Conservation (phyloP, 495 filamentous ascomycete species). For the Emericellopsis terricola region DNA sequence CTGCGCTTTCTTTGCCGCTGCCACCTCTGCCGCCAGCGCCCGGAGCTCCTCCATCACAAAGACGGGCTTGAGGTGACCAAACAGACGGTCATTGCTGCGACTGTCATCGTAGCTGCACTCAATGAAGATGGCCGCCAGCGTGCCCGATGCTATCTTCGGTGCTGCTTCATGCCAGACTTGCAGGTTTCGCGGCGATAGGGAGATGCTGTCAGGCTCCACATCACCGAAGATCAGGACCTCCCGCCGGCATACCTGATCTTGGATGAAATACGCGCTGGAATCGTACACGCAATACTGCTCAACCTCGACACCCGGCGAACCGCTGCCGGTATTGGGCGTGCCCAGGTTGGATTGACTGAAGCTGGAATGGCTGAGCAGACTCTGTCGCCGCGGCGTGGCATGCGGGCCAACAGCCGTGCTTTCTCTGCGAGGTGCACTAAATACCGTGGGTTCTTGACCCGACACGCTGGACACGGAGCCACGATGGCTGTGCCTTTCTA, state of each 20-base stretch:
- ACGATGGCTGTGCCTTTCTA: constrained; percentile 47
- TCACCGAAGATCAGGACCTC: constrained; percentile 92
- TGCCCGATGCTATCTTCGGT: constrained; percentile 51
- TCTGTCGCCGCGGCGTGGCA: constrained; percentile 1
- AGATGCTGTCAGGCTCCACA: constrained; percentile 79
- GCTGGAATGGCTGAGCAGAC: neutral
- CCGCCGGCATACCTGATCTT: constrained; percentile 42
- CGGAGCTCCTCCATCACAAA: constrained; percentile 64
- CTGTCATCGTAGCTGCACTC: constrained; percentile 83
- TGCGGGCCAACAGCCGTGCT: constrained; percentile 1
- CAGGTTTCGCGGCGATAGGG: constrained; percentile 58
- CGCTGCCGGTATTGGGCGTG: constrained; percentile 4
- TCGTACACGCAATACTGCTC: constrained; percentile 48
- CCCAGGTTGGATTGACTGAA: constrained; percentile 6
- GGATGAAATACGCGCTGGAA: constrained; percentile 82
- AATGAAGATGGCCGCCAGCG: constrained; percentile 69
- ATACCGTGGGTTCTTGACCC: constrained; percentile 11
- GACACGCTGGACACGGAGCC: constrained; percentile 22
- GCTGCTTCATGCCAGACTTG: constrained; percentile 75
- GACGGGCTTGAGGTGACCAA: constrained; percentile 72
- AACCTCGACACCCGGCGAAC: constrained; percentile 7
- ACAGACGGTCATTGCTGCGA: constrained; percentile 55
- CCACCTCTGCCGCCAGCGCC: constrained; percentile 49
- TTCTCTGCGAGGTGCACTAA: constrained; percentile 16
- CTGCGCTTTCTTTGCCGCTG: constrained; percentile 13